Evolutionary conservation across 2,329 filamentous ascomycete genomes (phyloP).

Genomic region (Stromatinia cepivora): DNA sequence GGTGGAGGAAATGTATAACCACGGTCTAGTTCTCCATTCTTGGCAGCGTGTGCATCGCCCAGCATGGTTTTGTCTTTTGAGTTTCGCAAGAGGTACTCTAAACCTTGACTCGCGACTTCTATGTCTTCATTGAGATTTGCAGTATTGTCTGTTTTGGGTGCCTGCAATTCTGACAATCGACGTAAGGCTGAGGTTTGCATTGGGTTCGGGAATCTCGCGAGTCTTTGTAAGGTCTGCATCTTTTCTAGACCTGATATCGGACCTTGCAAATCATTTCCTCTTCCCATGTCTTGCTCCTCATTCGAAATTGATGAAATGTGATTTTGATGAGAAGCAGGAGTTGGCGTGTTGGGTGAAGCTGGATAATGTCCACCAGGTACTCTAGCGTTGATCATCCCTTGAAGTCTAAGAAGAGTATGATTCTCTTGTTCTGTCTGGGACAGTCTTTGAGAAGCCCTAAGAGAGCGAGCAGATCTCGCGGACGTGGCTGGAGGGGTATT

Average conservation of each 20-base stretch:
- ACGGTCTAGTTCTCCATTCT: conserved; percentile 31
- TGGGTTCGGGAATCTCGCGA: conserved; percentile 39
- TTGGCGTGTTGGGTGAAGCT: conserved; percentile 10
- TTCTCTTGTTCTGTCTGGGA: conserved; percentile 25
- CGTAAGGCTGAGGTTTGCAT: conserved; percentile 33
- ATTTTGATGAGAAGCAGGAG: conserved; percentile 8
- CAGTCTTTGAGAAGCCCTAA: conserved; percentile 13
- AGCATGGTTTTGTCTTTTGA: background rate
- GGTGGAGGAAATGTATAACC: conserved; percentile 36
- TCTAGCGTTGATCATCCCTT: conserved; percentile 19
- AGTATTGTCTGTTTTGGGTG: conserved; percentile 23
- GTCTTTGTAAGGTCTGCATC: conserved; percentile 40
- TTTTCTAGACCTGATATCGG: conserved; percentile 35
- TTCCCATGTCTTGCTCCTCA: conserved; percentile 23
- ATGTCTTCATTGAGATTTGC: background rate
- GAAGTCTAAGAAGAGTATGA: conserved; percentile 21
- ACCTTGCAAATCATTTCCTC: background rate
- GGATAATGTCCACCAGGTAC: background rate
- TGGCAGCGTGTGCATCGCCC: background rate
- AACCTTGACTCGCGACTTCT: background rate
- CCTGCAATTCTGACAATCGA: conserved; percentile 36
- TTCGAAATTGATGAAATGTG: conserved; percentile 3
- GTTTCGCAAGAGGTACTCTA: conserved; percentile 11
- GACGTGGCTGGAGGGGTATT: conserved; percentile 21
- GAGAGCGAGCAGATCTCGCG: conserved; percentile 18